phyloP scores from a whole-genome alignment of 345 rosid genomes.

The Heritiera fomes region DNA sequence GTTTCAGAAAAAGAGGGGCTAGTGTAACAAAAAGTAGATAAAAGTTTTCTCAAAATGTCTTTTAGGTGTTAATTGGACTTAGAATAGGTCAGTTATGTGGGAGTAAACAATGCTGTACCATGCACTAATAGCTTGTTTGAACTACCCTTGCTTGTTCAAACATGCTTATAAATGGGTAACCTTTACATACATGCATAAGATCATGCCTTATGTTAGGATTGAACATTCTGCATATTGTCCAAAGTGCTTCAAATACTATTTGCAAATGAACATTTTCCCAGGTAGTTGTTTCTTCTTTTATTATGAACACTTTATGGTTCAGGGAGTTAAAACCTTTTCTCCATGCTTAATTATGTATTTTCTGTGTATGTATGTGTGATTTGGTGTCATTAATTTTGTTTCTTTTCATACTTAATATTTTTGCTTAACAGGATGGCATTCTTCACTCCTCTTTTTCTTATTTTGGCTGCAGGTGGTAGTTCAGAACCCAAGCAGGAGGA shows the following conservation, averaged over 20 bases:
- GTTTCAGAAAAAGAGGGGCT: background rate
- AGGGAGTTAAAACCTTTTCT: background rate
- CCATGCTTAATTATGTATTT: background rate
- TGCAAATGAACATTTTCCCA: background rate
- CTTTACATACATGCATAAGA: background rate
- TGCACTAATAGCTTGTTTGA: background rate
- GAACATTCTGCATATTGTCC: background rate
- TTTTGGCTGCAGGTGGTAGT: conserved; percentile 16
- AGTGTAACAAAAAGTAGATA: background rate
- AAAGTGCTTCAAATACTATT: background rate
- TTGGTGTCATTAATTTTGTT: background rate
- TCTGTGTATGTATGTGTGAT: too few species aligned
- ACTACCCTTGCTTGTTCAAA: background rate
- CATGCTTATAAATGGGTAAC: background rate
- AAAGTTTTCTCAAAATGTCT: background rate
- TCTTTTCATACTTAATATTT: background rate
- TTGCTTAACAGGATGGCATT: conserved; percentile 8
- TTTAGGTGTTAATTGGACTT: background rate
- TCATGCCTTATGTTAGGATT: conserved; percentile 1
- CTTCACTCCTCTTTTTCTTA: background rate
- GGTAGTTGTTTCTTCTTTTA: background rate
- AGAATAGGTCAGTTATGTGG: background rate
- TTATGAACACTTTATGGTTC: background rate
- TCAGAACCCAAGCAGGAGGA: conserved; percentile 39
- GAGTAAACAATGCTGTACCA: background rate